A percentile compares a stretch with the other conserved stretches of the same genome.
phyloP scores from a whole-genome alignment of 805 yeast species.

The Wickerhamiella sorbophila region DNA sequence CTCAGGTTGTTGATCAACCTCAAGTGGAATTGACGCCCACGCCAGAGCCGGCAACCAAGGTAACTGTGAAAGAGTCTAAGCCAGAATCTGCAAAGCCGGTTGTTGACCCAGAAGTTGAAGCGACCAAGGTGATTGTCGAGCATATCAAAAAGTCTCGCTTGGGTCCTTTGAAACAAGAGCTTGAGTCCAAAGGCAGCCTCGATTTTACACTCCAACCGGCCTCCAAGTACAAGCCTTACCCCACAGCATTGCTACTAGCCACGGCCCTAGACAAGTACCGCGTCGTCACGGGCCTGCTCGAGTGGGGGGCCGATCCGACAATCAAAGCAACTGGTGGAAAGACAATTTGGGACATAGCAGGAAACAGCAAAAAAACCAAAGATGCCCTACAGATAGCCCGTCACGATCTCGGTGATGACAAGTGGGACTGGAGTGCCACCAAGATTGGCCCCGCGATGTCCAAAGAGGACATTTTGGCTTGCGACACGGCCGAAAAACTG shows the following conservation, averaged over 20 bases:
- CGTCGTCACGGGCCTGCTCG: conserved; percentile 48
- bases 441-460: conserved; percentile 44
- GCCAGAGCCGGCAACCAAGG: conserved; percentile 9
- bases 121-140: conserved; percentile 41
- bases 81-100: conserved; percentile 5
- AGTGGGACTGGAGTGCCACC: conserved; percentile 55
- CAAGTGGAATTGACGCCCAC: conserved; percentile 26
- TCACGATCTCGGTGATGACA: conserved; percentile 48
- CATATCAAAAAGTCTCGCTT: conserved; percentile 61
- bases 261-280: conserved; percentile 51
- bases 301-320: conserved; percentile 59
- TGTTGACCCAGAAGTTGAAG: conserved; percentile 10
- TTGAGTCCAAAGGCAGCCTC: conserved; percentile 41
- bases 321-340: conserved; percentile 38
- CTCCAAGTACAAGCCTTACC: conserved; percentile 37
- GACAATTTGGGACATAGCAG: conserved; percentile 55
- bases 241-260: conserved; percentile 71
- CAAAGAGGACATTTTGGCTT: conserved; percentile 22
- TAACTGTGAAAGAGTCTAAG: conserved; percentile 14
- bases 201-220: conserved; percentile 45
- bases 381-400: conserved; percentile 59
- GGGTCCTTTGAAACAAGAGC: conserved; percentile 49
- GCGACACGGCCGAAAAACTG: conserved; percentile 17
- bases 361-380: conserved; percentile 24
- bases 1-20: conserved; percentile 44